Conservation (phyloP, 2,329 filamentous ascomycete genomes). For the Harringtonia lauricola region DNA sequence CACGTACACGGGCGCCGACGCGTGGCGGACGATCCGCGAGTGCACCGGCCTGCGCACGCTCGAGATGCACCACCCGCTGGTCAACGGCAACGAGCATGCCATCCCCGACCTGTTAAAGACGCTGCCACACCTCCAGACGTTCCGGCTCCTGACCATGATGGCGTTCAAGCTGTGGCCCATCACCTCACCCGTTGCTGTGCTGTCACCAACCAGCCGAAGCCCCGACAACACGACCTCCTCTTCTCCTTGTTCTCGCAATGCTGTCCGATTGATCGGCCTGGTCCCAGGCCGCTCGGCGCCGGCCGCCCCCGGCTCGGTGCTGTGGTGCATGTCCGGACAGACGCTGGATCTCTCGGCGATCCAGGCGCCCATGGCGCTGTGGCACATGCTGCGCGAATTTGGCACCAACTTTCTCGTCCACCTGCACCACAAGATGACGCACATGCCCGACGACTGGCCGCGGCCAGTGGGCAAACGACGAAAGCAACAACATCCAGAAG, state of each 20-base stretch:
- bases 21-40: background rate
- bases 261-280: too few relatives aligned
- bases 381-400: constrained; percentile 1
- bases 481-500: background rate
- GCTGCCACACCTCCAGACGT: constrained; percentile 2
- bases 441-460: background rate
- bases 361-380: background rate
- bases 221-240: too few relatives aligned
- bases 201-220: too few relatives aligned
- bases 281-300: background rate
- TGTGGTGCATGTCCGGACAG: constrained; percentile 6
- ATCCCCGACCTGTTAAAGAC: background rate
- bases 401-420: constrained; percentile 9
- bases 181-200: too few relatives aligned
- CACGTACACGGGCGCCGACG: too few relatives aligned
- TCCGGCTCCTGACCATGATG: constrained; percentile 1
- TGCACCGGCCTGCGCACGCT: constrained; percentile 8
- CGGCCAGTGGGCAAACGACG: too few relatives aligned
- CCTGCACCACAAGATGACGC: background rate
- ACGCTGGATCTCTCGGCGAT: constrained; percentile 1
- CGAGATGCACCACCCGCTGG: constrained; percentile 1
- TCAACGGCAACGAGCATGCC: background rate
- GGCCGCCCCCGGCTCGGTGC: background rate
- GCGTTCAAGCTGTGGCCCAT: background rate
- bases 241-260: too few relatives aligned